Evolutionary conservation across 139 green algal genomes (phyloP), one percentile per base, ranked within the genome.

Genomic region (Chlorella sp.): DNA sequence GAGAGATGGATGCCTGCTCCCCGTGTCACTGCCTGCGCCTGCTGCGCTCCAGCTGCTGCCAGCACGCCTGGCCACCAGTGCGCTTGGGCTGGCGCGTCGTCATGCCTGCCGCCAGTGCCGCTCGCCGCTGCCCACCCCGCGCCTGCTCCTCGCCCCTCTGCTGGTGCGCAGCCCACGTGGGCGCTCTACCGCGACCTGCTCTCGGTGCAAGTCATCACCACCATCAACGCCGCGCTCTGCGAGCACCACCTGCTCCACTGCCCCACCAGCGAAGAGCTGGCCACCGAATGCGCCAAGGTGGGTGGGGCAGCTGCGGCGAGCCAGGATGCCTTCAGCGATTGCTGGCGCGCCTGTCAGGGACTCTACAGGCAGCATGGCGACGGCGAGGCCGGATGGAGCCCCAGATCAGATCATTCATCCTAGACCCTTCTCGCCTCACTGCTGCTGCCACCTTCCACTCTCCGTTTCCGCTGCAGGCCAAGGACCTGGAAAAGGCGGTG

Each of bases 201-300:
- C 41, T 66, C 87, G 29, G 85, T 92, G 38, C 86, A 93, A 65
- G 84, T 84, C 31, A 71, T 92, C 0, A 65, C 87, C 8, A 91
- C 84, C 19, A 77, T 94, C 14, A 95, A 95, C 61, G 88, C 84
- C 0, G 91, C 80, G 5, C 85, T 93, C 56, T 95, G 91, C 65
- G 82, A 93, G 73, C 90, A 79, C 68, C 88, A 95, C 79, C 56
- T 86, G 14, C 55, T 58, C 19, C 70, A 87, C 63, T 95, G 91
- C 81, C 83, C 85, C 2, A 71, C 77, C 7, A 84, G 74, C 9
- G 71, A 88, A 58, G 83, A 92, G 80, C 84, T 94, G 51, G 17
- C 70, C 0, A 46, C 65, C 0, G 82, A 87, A 53, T 94, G 88
- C 73, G 67, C 35, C 64, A 82, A 86, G 81, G 88, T n/a, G 38